Percentiles rank a stretch among this genome's conserved stretches.
Conservation (phyloP, 1,284 basidiomycete genomes). For the Xerocomus amazonicus region DNA sequence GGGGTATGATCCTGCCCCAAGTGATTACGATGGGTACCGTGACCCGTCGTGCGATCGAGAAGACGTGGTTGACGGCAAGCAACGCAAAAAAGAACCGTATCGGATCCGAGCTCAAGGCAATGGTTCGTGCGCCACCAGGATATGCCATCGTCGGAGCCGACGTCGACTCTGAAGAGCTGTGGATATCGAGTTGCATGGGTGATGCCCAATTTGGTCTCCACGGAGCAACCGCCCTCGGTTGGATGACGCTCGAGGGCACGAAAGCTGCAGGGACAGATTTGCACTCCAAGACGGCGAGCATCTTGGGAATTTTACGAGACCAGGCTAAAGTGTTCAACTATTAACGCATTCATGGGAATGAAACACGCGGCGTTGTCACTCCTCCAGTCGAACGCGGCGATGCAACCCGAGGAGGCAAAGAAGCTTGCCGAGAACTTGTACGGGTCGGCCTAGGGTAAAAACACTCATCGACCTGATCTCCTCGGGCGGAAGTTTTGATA, state of each 20-base stretch:
- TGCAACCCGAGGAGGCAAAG: constrained; percentile 78
- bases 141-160: constrained; percentile 97
- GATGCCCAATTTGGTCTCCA: constrained; percentile 98
- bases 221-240: constrained; percentile 95
- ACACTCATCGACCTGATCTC: constrained; percentile 65
- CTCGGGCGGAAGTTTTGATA: constrained; percentile 91
- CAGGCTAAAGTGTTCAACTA: constrained; percentile 99
- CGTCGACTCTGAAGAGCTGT: constrained; percentile 98
- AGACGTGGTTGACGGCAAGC: constrained; percentile 97
- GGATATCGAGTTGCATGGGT: constrained; percentile 99
- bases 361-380: constrained; percentile 89
- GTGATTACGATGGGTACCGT: constrained; percentile 99
- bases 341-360: constrained; percentile 95
- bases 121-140: constrained; percentile 92
- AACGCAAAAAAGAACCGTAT: constrained; percentile 98
- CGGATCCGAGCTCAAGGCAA: constrained; percentile 96
- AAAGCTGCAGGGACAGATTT: constrained; percentile 94
- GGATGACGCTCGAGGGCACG: constrained; percentile 99
- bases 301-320: constrained; percentile 90
- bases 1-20: constrained; percentile 93
- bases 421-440: constrained; percentile 85
- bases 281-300: constrained; percentile 95
- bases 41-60: constrained; percentile 95
- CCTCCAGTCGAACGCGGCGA: constrained; percentile 80
- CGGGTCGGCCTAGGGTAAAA: constrained; percentile 90